Percentiles rank a stretch among this genome's conserved stretches.
Evolutionary conservation across 2,329 filamentous ascomycete genomes (phyloP).

Genomic region (Escovopsis sp.): DNA sequence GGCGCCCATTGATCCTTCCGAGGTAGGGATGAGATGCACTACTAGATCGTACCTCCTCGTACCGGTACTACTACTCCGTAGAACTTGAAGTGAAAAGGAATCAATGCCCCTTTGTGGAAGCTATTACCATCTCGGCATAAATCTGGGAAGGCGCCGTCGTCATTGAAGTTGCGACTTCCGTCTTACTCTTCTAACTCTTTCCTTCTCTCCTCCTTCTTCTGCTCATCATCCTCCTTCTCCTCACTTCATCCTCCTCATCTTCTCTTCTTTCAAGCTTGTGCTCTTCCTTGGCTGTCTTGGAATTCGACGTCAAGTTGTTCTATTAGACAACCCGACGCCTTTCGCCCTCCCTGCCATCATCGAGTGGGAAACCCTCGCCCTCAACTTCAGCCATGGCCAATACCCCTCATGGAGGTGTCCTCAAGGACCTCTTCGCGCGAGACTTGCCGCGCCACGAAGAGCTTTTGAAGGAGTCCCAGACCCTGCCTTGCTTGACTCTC

Average conservation of each 20-base stretch:
- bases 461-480: conserved; percentile 74
- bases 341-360: neutral
- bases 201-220: neutral
- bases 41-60: no score
- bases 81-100: no score
- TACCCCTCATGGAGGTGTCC: conserved; percentile 74
- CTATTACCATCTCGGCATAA: neutral
- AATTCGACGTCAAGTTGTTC: no score
- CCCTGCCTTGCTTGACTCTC: conserved; percentile 67
- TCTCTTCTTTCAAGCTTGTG: conserved; percentile 2
- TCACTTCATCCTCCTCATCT: conserved; percentile 1
- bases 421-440: conserved; percentile 94
- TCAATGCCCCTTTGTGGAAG: no score
- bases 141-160: neutral
- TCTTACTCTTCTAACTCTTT: neutral
- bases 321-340: neutral
- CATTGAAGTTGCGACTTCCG: neutral
- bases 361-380: conserved; percentile 1
- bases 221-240: neutral
- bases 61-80: no score
- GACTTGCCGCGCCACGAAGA: conserved; percentile 72
- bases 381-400: conserved; percentile 41
- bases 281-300: no score
- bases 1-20: no score
- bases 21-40: no score